Base-by-base conservation (phyloP, 768 basidiomycete genomes). In the Megacollybia marginata region DNA sequence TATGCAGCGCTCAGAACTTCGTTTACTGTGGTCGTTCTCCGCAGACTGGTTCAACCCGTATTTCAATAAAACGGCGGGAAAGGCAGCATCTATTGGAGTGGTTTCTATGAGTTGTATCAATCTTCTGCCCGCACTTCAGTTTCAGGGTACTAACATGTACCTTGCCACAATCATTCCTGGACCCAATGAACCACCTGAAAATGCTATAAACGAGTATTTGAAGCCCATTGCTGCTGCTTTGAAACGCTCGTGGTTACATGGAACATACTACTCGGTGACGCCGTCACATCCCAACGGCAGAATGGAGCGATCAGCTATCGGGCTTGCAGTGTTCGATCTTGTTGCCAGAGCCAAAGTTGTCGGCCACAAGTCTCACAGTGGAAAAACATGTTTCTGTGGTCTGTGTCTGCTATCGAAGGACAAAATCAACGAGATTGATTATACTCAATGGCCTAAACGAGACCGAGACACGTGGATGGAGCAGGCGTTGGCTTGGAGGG, bases 41-140 rank as follows among this genome's bases (percentile, higher is more conserved):
- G 51, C 64, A 31, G 70, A 72, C 48, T 59, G 64, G 36, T 71
- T 71, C 55, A 72, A 69, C 47, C 69, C 70, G n/a, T 54, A 61
- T 34, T 46, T 51, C 6, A 66, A 62, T 48, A 65, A 62, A 47
- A 54, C 56, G 31, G 60, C 61, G 19, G 63, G 64, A 10, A 59
- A 64, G 42, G 52, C 43, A 1, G 56, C 44, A 4, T 62, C 60
- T 0, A 47, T 55, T 23, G 62, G 64, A 1, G 56, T 56, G 1
- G 58, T 73, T 2, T 64, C 60, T 12, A 50, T 71, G 42, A 59
- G 59, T 7, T 68, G 63, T 48, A 48, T 70, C 6, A 73, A 69
- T 52, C 59, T 73, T 9, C 70, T 69, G 3, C 61, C 60, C 1
- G 48, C 59, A 13, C 32, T 61, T 15, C 58, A 61, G 13, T 68